Evolutionary conservation across 331 rosid genomes (phyloP).

Genomic region (Telfairia occidentalis): DNA sequence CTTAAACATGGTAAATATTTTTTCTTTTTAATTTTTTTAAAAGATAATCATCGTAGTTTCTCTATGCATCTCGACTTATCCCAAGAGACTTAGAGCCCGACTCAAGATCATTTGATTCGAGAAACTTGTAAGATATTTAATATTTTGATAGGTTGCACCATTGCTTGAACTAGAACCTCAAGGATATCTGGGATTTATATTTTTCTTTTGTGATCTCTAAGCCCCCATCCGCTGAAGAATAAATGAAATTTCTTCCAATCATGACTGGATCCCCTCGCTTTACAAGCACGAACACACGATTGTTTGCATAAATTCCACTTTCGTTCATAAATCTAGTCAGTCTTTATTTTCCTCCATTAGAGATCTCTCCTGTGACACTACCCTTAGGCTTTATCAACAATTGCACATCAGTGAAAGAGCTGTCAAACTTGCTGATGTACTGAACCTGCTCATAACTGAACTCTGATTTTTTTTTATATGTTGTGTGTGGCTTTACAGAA

Average conservation of each 20-base stretch:
- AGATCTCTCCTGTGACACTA: neutral
- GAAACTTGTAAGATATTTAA: neutral
- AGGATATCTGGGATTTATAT: neutral
- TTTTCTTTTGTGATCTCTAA: neutral
- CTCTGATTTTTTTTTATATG: neutral
- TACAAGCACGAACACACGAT: neutral
- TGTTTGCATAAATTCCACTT: neutral
- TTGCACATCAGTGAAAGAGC: neutral
- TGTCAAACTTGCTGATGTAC: neutral
- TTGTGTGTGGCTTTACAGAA: conserved; percentile 17
- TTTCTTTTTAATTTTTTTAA: neutral
- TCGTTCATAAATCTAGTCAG: neutral
- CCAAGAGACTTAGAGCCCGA: neutral
- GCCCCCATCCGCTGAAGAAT: neutral
- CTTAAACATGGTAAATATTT: neutral
- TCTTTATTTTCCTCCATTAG: neutral
- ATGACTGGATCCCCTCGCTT: neutral
- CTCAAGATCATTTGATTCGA: neutral
- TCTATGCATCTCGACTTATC: neutral
- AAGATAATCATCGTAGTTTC: neutral
- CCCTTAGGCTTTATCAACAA: neutral
- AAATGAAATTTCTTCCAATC: neutral
- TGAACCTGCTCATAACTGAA: neutral
- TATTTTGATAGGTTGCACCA: neutral
- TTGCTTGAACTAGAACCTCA: neutral